Base-by-base conservation (phyloP, 2,329 filamentous ascomycete species). In the Fusarium sp. region DNA sequence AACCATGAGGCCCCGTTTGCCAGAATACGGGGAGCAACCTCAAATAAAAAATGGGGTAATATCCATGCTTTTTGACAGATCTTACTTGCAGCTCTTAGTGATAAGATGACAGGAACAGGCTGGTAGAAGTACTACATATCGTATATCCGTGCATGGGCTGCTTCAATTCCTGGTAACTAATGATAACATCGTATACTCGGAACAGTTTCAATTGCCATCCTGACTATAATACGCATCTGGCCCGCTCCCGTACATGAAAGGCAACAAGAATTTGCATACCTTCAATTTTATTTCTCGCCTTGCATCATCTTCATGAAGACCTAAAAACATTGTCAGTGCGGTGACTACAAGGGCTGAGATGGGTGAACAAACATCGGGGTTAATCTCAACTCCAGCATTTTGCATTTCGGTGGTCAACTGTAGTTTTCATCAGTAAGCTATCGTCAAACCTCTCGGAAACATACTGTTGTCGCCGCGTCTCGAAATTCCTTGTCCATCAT, bases 401-500 rank as follows among this genome's bases (percentile, higher is more conserved):
- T 68, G 59, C 66, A 73, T 70, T 43, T 73, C 71, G 1, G 56
- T 53, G 5, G 57, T 61, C 49, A 73, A 57, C 71, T 73, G 12
- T 1, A 42, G 18, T 28, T 3, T 24, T 18, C 8, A n/a, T 71
- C 9, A 69, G 58, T 35, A 26, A 24, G 3, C 1, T 1, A 3
- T 16, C 2, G 9, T 18, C 5, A 2, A 28, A 9, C 1, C 0
- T 16, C 11, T 0, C 3, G 13, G 1, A 3, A 0, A 24, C 35
- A 13, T 47, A 73, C 71, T 2, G 47, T 57, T 11, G 70, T 59
- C 15, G 71, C 62, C 4, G 69, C 71, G 6, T 74, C 69, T 10
- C 71, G 53, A 28, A 74, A 74, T 11, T 74, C 69, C 21, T 59
- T 66, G 6, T 74, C 71, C 69, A 71, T 71, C 64, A 74, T 63